These are phyloP conservation scores for Globisporangium okanoganense DNA, from an alignment of 352 stramenopile species.

Conservation along the genomic window DNA sequence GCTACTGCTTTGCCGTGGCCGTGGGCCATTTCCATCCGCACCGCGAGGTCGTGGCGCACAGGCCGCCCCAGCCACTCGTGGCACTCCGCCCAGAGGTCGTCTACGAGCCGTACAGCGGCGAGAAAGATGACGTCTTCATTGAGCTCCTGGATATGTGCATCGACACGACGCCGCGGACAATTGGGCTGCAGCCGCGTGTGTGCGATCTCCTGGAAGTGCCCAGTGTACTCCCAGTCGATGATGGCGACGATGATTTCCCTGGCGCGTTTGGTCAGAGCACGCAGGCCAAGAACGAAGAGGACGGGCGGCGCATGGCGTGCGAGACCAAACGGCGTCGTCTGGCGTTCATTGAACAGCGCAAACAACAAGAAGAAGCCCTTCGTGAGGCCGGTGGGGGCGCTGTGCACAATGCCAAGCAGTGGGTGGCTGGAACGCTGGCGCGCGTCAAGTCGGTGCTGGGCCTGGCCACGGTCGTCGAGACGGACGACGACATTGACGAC, in stretches of 20 bases:
- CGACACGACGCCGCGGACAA: constrained; percentile 47
- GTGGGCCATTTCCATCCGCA: constrained; percentile 50
- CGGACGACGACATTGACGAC: constrained; percentile 49
- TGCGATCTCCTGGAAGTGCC: constrained; percentile 55
- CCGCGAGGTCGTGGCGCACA: constrained; percentile 42
- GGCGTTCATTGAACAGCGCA: constrained; percentile 20
- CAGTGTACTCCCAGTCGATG: constrained; percentile 8
- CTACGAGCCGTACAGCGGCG: constrained; percentile 51
- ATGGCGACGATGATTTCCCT: not conserved
- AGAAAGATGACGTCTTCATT: constrained; percentile 36
- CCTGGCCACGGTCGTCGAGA: constrained; percentile 34
- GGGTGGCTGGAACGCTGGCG: constrained; percentile 11
- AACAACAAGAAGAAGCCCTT: constrained; percentile 21
- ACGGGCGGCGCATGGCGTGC: constrained; percentile 60
- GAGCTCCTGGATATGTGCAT: constrained; percentile 55
- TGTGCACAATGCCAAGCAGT: constrained; percentile 7
- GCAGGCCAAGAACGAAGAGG: constrained; percentile 41
- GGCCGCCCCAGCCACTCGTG: constrained; percentile 25
- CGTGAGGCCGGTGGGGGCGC: constrained; percentile 17
- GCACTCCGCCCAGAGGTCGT: constrained; percentile 26
- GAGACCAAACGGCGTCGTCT: constrained; percentile 56
- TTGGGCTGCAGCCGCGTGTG: constrained; percentile 35
- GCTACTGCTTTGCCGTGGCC: constrained; percentile 65
- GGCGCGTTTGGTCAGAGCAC: constrained; percentile 6
- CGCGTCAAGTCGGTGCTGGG: constrained; percentile 32